These are phyloP conservation scores for Cornus florida DNA, from an alignment of 148 eudicot species.

Conservation along the genomic window DNA sequence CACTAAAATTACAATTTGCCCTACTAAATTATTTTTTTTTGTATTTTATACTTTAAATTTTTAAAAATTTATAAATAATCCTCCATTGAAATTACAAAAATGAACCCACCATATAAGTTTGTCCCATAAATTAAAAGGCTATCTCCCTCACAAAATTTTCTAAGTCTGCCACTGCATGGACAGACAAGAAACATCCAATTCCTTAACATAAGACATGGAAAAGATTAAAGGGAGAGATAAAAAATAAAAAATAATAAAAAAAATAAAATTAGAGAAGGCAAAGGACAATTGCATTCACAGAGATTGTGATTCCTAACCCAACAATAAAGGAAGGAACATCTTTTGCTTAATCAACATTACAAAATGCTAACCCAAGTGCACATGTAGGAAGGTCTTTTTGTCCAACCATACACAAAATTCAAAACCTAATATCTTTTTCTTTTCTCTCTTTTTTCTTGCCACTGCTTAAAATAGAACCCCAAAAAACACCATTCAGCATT, in stretches of 20 bases:
- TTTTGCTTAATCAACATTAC: neutral
- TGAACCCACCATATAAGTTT: no score
- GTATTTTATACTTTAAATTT: no score
- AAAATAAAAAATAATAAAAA: no score
- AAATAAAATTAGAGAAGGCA: neutral
- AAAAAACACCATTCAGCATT: neutral
- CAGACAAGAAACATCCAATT: neutral
- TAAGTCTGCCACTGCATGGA: no score
- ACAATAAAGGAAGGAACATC: slow-evolving; percentile 21
- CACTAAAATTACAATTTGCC: no score
- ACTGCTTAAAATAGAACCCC: neutral
- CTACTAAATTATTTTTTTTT: no score
- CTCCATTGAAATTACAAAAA: no score
- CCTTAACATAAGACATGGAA: neutral
- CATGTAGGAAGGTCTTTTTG: neutral
- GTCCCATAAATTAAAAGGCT: no score
- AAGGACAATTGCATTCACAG: neutral
- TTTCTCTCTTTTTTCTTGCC: neutral
- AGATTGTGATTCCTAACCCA: slow-evolving; percentile 25
- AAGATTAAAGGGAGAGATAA: neutral
- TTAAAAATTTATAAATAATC: no score
- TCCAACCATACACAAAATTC: neutral
- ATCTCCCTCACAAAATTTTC: no score
- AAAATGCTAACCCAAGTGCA: neutral
- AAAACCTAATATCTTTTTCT: neutral